Base-by-base conservation (phyloP, 164 flowering plant species). In the Berberis vulgaris region DNA sequence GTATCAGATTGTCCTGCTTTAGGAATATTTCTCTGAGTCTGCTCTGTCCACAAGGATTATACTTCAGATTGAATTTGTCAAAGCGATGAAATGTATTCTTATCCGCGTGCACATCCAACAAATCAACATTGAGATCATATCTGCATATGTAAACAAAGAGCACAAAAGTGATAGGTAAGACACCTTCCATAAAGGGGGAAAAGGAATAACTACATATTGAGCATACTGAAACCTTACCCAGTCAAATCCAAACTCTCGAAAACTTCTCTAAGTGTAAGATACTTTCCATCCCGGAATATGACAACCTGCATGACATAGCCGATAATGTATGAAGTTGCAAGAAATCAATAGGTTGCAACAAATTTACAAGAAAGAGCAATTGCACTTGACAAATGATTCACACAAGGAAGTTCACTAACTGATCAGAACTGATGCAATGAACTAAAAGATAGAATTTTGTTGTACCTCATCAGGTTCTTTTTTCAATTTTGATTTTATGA, bases 31-130 rank as follows among this genome's bases (percentile, higher is more conserved):
- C 97, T 73, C 99, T 82, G 38, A 95, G 96, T 77, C 97, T 86
- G 81, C 99, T 95, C 78, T 95, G 99, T 67, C 99, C 99, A 77
- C 97, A 91, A 46, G 99, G 99, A 79, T 95, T 95, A 71, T 95
- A 95, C 81, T 95, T 95, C 57, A 95, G 93, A 74, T 95, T 95
- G 75, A 95, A 95, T 72, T 91, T 95, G 78, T 95, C 99, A 79
- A 95, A 95, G 45, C 99, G 97, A 82, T 95, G 99, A 77, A 95
- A 95, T 49, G 99, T 95, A 74, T 97, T 95, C 81, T 95, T 89
- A 84, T 95, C 97, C 47, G 97, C 99, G 80, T 95, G 99, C 74
- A 95, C 99, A 80, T 95, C 99, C 67, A 95, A 73, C 59, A 95
- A 92, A 74, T 95, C 99, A 59, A 95, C 97, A 83, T 91, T 95